Evolutionary conservation across 2,329 filamentous ascomycete species (phyloP), one percentile per base, ranked within the genome.

Genomic region (Sporothrix pseudoabietina): DNA sequence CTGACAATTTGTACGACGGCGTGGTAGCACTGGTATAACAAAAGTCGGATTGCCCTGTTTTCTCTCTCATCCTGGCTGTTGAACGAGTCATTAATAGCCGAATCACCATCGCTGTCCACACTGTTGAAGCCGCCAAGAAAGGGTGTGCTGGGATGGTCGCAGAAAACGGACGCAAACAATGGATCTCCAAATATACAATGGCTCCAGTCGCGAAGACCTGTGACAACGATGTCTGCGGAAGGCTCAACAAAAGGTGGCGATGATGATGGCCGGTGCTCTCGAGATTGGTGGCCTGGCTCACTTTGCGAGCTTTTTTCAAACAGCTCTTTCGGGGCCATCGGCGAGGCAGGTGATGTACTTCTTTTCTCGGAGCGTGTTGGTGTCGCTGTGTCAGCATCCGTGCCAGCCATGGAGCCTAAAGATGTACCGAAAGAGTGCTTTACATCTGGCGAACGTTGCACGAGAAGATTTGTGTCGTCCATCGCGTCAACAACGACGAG

Each of bases 101-200:
- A n/a, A 3, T 22, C 19, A 1, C 32, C 9, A 8, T 66, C 12
- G n/a, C 61, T 59, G 16, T 71, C 79, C 1, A 14, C 4, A 22
- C 77, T 78, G 44, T 80, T 79, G 76, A 87, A 88, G 0, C 87
- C 87, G 39, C 80, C 79, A 35, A 87, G 78, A 47, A 89, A 85
- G 0, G 83, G 82, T 14, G 81, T 76, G 4, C 81, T 84, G 0
- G 84, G 82, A 22, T 81, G 78, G 16, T 84, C 82, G 76, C 81
- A 83, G 76, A 90, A 87, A 7, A 82, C 82, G 3, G 81, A 82
- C 2, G 85, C 83, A 69, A 91, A 81, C 2, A 90, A 78, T 0
- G 88, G 87, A 74, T 90, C 89, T 12, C 88, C 88, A 75, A 90
- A 90, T 12, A 89, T 76, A 59, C 86, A 85, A 73, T 85, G 86